Evolutionary conservation across 1,284 basidiomycete genomes (phyloP).

Genomic region (Trichosporon ovoides): DNA sequence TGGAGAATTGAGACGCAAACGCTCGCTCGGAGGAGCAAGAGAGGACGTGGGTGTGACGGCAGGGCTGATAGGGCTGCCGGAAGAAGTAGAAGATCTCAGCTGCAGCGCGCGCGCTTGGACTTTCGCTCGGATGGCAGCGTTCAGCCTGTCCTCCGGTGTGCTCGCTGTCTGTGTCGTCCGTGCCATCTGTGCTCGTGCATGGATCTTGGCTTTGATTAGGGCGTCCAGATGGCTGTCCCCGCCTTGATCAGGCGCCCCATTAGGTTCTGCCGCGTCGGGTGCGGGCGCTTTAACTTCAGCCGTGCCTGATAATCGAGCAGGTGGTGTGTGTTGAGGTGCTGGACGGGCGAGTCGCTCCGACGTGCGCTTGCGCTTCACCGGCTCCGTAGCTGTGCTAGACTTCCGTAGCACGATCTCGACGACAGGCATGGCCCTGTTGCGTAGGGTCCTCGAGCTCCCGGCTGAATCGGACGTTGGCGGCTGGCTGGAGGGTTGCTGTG

Average conservation of each 20-base stretch:
- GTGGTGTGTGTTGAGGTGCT: too few relatives aligned
- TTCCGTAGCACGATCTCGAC: background rate
- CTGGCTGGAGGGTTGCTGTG: background rate
- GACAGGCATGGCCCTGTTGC: background rate
- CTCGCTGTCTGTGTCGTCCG: background rate
- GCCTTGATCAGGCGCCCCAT: background rate
- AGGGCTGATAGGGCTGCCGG: too few relatives aligned
- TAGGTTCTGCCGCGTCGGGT: background rate
- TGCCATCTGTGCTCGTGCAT: constrained; percentile 1
- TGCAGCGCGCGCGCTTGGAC: background rate
- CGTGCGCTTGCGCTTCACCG: background rate
- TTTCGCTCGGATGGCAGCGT: background rate
- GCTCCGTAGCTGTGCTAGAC: too few relatives aligned
- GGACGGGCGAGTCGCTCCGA: too few relatives aligned
- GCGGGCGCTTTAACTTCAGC: background rate
- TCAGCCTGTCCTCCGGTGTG: background rate
- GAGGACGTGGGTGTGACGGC: too few relatives aligned
- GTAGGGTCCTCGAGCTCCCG: background rate
- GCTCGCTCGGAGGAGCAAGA: too few relatives aligned
- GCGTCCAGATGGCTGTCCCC: background rate
- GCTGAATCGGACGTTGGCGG: background rate
- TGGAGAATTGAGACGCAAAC: too few relatives aligned
- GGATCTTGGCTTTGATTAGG: background rate
- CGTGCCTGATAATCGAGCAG: too few relatives aligned
- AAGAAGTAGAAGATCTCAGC: too few relatives aligned